phyloP scores from a whole-genome alignment of 106 monocot genomes.

The Allium sativum region DNA sequence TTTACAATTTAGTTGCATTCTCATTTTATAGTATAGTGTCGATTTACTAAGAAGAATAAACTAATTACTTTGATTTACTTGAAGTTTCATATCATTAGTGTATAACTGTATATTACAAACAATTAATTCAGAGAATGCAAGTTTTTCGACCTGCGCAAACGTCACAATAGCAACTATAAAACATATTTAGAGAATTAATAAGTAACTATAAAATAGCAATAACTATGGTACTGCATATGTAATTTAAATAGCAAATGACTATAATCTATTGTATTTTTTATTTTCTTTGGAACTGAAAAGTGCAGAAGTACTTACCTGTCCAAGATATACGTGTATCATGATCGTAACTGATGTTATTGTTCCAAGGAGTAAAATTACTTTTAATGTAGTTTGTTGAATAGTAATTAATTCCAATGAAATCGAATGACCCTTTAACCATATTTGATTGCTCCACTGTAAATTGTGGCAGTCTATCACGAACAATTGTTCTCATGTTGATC shows the following conservation, averaged over 20 bases:
- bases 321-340: not conserved
- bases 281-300: not conserved
- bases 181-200: too few relatives aligned
- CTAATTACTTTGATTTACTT: too few relatives aligned
- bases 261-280: not conserved
- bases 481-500: slow-evolving; percentile 18
- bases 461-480: slow-evolving; percentile 19
- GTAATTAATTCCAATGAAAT: slow-evolving; percentile 42
- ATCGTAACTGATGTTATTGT: not conserved
- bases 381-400: slow-evolving; percentile 20
- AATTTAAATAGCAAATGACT: not conserved
- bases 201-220: not conserved
- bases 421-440: slow-evolving; percentile 23
- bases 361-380: not conserved
- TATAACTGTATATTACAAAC: not conserved
- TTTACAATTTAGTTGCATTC: too few relatives aligned
- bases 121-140: not conserved
- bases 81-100: too few relatives aligned
- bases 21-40: too few relatives aligned
- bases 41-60: too few relatives aligned
- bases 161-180: not conserved
- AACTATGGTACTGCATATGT: not conserved
- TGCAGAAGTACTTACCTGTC: not conserved
- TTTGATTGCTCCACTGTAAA: slow-evolving; percentile 22
- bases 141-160: not conserved